These are phyloP conservation scores for Chytriomyces hyalinus DNA, from an alignment of 192 early-diverging fungal genomes.

Conservation along the genomic window DNA sequence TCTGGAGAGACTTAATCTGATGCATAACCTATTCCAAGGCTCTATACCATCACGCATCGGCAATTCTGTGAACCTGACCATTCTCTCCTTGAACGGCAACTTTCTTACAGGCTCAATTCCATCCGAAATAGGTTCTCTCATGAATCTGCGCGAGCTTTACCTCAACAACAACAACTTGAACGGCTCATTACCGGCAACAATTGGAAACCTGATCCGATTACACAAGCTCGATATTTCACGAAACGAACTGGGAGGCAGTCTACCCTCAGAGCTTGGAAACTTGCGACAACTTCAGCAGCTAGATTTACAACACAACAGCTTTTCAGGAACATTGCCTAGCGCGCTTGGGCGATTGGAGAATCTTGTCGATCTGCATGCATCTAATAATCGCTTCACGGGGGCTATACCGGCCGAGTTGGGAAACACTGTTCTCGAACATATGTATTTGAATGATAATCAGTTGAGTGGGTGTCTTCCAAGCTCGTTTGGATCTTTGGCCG, in stretches of 20 bases:
- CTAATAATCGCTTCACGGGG: not conserved
- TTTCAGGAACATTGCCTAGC: not conserved
- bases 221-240: not conserved
- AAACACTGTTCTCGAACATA: not conserved
- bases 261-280: not conserved
- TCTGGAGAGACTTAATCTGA: constrained; percentile 21
- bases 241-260: not conserved
- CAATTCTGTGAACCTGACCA: not conserved
- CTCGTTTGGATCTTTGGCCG: not conserved
- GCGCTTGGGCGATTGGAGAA: not conserved
- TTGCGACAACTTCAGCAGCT: not conserved
- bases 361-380: not conserved
- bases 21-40: constrained; percentile 17
- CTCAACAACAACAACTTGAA: not conserved
- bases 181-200: not conserved
- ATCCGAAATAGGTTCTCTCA: not conserved
- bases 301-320: not conserved
- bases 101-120: not conserved
- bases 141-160: not conserved
- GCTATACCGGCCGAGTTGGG: constrained; percentile 9
- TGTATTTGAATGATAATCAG: not conserved
- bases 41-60: not conserved
- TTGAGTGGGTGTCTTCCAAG: not conserved
- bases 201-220: not conserved
- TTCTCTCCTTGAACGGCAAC: not conserved